Conservation (phyloP, 2,329 filamentous ascomycete genomes). For the Colletotrichum sp. region DNA sequence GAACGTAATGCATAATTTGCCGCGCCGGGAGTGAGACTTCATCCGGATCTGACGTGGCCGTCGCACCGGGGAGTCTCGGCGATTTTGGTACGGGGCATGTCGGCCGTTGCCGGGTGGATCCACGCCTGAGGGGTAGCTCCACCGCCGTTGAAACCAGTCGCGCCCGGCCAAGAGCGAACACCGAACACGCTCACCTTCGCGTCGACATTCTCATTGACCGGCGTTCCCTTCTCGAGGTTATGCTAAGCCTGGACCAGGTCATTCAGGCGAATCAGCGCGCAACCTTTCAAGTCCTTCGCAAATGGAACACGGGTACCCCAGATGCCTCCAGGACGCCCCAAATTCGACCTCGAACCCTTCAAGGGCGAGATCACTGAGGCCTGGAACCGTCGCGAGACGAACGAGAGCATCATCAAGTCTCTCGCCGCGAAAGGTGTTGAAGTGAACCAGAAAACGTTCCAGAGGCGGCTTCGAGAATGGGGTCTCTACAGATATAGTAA, state of each 20-base stretch:
- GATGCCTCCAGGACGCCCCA: slow-evolving; percentile 6
- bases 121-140: background rate
- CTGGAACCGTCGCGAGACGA: slow-evolving; percentile 6
- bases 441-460: slow-evolving; percentile 6
- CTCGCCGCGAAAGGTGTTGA: slow-evolving; percentile 1
- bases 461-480: slow-evolving; percentile 6
- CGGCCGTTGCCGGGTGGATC: background rate
- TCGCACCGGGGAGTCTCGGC: background rate
- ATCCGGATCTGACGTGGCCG: background rate
- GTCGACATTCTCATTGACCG: background rate
- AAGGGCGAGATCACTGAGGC: slow-evolving; percentile 8
- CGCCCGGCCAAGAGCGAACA: background rate
- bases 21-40: background rate
- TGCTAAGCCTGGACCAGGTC: background rate
- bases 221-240: background rate
- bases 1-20: background rate
- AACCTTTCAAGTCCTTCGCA: rapidly evolving
- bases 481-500: slow-evolving; percentile 1
- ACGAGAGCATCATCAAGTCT: slow-evolving; percentile 9
- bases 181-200: background rate
- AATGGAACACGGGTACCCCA: background rate
- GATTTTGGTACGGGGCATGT: background rate
- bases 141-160: background rate
- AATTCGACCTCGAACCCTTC: slow-evolving; percentile 10
- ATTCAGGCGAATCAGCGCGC: background rate